Evolutionary conservation across 257 asterid genomes (phyloP).

Genomic region (Nemophila menziesii): DNA sequence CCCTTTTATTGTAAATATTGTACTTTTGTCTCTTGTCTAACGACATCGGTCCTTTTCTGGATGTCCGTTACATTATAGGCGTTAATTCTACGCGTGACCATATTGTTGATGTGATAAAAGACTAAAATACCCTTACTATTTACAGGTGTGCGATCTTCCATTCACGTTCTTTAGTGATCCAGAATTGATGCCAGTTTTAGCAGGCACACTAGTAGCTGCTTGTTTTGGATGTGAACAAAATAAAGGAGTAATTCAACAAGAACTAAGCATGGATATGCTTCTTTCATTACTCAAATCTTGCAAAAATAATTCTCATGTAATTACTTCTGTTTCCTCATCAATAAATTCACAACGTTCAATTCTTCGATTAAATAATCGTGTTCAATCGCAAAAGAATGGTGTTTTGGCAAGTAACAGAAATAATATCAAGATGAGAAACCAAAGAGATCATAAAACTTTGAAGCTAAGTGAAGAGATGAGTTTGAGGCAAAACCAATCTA

Average conservation of each 20-base stretch:
- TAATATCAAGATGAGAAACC: conserved; percentile 38
- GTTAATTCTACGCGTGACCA: too few species aligned
- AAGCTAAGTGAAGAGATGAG: conserved; percentile 50
- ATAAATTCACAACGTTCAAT: conserved; percentile 25
- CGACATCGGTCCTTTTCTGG: too few species aligned
- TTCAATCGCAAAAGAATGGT: conserved; percentile 34
- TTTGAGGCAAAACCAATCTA: conserved; percentile 24
- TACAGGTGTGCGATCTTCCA: conserved; percentile 93
- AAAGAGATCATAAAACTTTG: conserved; percentile 40
- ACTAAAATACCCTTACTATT: too few species aligned
- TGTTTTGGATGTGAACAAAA: conserved; percentile 90
- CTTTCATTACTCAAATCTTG: conserved; percentile 69
- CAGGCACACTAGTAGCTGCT: conserved; percentile 74
- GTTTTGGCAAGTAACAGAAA: conserved; percentile 20
- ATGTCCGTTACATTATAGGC: too few species aligned
- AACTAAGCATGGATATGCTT: conserved; percentile 94
- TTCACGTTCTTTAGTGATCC: conserved; percentile 90
- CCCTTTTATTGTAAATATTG: too few species aligned
- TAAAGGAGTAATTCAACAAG: conserved; percentile 85
- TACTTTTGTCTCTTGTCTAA: too few species aligned
- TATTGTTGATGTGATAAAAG: too few species aligned
- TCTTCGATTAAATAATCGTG: conserved; percentile 31
- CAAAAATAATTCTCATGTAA: conserved; percentile 29
- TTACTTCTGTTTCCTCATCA: conserved; percentile 8
- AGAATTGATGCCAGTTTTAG: conserved; percentile 78